Evolutionary conservation across 1,284 basidiomycete species (phyloP).

Genomic region (Rhodotorula mucilaginosa): DNA sequence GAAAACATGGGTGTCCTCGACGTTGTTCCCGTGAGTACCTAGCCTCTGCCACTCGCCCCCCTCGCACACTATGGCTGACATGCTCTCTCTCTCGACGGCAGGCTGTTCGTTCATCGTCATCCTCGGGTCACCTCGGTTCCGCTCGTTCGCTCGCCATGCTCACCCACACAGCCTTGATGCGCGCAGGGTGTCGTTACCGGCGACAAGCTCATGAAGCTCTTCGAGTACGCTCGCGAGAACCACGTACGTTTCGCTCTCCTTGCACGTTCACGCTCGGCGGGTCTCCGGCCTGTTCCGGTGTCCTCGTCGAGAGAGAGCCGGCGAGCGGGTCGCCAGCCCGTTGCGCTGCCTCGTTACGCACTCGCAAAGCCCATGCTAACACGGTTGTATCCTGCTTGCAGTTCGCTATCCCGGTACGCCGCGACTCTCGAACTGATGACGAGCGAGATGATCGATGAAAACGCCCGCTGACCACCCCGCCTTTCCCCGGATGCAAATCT

Average conservation of each 20-base stretch:
- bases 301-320: too few relatives aligned
- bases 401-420: constrained; percentile 37
- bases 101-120: neutral
- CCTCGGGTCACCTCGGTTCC: neutral
- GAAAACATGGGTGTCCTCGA: constrained; percentile 31
- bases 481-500: constrained; percentile 4
- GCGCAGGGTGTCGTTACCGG: constrained; percentile 73
- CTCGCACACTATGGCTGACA: neutral
- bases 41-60: neutral
- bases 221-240: constrained; percentile 79
- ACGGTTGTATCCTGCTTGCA: constrained; percentile 6
- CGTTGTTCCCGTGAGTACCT: constrained; percentile 39
- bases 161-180: neutral
- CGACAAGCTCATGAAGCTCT: constrained; percentile 80
- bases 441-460: constrained; percentile 10
- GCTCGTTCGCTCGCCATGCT: neutral
- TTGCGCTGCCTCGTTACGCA: neutral
- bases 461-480: constrained; percentile 1
- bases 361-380: neutral
- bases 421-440: neutral
- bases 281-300: too few relatives aligned
- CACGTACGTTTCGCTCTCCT: constrained; percentile 57
- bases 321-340: too few relatives aligned
- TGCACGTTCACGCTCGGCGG: neutral
- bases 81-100: neutral